Evolutionary conservation across 179 eudicot genomes (phyloP).

Genomic region (Silene coronaria): DNA sequence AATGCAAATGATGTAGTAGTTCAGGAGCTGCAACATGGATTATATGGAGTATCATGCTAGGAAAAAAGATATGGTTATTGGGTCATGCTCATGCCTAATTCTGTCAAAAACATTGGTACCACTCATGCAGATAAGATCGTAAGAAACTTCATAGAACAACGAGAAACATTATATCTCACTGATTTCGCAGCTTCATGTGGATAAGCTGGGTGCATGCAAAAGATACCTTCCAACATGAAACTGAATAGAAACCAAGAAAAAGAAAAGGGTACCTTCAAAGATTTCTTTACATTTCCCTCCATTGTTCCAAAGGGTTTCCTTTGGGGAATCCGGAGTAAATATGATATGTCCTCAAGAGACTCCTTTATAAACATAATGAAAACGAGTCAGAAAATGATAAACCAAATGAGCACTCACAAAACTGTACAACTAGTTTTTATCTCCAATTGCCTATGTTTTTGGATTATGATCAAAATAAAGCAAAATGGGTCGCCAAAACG

Average conservation of each 20-base stretch:
- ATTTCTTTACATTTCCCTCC: conserved; percentile 95
- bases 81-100: no score
- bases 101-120: neutral
- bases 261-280: conserved; percentile 56
- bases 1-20: neutral
- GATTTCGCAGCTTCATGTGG: neutral
- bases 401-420: neutral
- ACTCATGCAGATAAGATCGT: neutral
- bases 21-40: neutral
- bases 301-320: conserved; percentile 94
- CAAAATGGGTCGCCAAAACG: neutral
- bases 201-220: neutral
- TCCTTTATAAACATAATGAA: conserved; percentile 37
- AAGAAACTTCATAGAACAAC: neutral
- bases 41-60: neutral
- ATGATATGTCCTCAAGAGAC: conserved; percentile 86
- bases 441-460: neutral
- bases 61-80: neutral
- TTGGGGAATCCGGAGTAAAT: conserved; percentile 97
- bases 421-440: neutral
- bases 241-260: neutral
- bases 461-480: no score
- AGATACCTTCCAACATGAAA: neutral
- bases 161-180: neutral
- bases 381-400: neutral